phyloP scores from a whole-genome alignment of 2,329 filamentous ascomycete species.

The Cladosporium sp. region DNA sequence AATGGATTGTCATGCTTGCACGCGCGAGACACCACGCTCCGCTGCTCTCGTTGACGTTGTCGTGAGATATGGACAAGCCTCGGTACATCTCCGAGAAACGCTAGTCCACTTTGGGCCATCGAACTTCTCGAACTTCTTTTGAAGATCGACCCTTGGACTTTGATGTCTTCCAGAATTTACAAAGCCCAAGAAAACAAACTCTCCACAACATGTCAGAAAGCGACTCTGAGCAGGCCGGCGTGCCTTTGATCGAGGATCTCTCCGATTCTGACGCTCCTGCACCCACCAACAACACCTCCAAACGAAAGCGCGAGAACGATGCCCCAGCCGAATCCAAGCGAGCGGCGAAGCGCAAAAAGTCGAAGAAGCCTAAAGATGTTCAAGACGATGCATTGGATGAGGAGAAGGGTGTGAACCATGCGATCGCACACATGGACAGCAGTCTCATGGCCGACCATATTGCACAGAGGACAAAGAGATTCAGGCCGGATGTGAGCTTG shows the following conservation, averaged over 20 bases:
- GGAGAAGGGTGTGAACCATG: constrained; percentile 62
- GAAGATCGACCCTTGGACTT: constrained; percentile 10
- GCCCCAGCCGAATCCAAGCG: constrained; percentile 32
- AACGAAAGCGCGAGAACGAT: constrained; percentile 38
- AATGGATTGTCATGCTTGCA: no score
- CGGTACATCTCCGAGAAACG: background rate
- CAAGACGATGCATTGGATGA: constrained; percentile 54
- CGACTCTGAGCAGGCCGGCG: constrained; percentile 36
- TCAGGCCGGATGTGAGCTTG: constrained; percentile 72
- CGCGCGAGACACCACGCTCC: no score
- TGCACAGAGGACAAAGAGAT: constrained; percentile 70
- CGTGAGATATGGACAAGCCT: no score
- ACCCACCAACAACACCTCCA: constrained; percentile 27
- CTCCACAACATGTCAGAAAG: constrained; percentile 38
- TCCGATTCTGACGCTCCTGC: constrained; percentile 28
- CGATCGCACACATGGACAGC: constrained; percentile 77
- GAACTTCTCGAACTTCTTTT: constrained; percentile 5
- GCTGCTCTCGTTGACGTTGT: no score
- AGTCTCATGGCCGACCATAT: constrained; percentile 80
- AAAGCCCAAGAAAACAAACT: background rate
- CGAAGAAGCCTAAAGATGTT: constrained; percentile 54
- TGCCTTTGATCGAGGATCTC: constrained; percentile 41
- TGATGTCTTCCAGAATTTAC: constrained; percentile 13
- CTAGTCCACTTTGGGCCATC: constrained; percentile 5
- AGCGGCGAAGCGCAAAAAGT: constrained; percentile 52